Conservation (phyloP, 2,329 filamentous ascomycete genomes). For the Cordyceps cicadae region DNA sequence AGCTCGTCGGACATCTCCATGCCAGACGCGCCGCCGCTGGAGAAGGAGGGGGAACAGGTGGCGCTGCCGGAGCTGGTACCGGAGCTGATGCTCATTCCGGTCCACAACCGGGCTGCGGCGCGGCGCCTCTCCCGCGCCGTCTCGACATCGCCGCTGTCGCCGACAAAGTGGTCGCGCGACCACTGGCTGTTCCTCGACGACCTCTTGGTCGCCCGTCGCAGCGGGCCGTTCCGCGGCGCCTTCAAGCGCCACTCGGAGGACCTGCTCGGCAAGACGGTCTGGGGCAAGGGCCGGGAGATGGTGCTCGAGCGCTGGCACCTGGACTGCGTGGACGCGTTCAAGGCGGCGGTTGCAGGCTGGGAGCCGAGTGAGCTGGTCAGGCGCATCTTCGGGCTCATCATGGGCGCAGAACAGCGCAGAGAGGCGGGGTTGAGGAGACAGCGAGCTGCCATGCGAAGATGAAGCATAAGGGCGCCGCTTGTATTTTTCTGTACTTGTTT, state of each 20-base stretch:
- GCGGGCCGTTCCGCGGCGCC: conserved; percentile 26
- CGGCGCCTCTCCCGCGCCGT: background rate
- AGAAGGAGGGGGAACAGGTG: background rate
- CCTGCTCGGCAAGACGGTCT: conserved; percentile 41
- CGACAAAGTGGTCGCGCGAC: conserved; percentile 37
- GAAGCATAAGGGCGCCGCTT: background rate
- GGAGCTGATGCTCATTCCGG: background rate
- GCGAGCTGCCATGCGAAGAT: conserved; percentile 13
- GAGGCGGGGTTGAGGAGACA: conserved; percentile 12
- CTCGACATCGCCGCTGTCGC: conserved; percentile 25
- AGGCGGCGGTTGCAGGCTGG: conserved; percentile 40
- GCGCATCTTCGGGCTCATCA: conserved; percentile 43
- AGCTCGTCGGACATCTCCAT: conserved; percentile 19
- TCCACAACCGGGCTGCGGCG: background rate
- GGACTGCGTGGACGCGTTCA: conserved; percentile 49
- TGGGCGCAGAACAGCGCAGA: conserved; percentile 36
- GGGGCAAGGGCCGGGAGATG: conserved; percentile 38
- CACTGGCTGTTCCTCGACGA: conserved; percentile 49
- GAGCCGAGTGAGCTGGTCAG: conserved; percentile 40
- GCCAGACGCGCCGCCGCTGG: conserved; percentile 20
- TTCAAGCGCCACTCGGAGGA: conserved; percentile 23
- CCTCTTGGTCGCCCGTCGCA: conserved; percentile 40
- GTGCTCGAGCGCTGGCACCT: conserved; percentile 48
- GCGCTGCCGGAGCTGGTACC: background rate
- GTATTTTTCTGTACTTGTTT: background rate